Base-by-base conservation (phyloP, 2,329 filamentous ascomycete species). In the Talaromyces albobiverticillius region DNA sequence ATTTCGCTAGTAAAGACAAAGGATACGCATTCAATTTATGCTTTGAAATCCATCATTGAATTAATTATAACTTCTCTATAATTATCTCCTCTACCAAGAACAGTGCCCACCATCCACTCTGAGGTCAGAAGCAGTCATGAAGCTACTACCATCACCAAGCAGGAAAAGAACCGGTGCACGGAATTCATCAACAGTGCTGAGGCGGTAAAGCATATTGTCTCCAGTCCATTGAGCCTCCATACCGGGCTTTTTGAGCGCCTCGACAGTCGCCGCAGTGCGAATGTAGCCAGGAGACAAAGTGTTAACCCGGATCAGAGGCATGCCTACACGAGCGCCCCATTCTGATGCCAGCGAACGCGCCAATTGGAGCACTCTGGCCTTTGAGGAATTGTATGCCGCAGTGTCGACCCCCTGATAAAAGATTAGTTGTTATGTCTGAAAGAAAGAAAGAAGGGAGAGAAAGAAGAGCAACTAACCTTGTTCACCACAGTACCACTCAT, bases 291-390 rank as follows among this genome's bases (percentile, higher is more conserved):
- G 62, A 6, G 55, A 61, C 3, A 64, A 51, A 0, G 61, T 56
- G 18, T 64, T 64, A 1, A 64, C 60, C 2, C 61, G 49, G 18
- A 64, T 61, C 2, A 58, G 46, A 16, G 57, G 57, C 16, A 55
- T 56, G 1, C 40, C 55, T n/a, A 51, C 32, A 23, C 62, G 63
- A 34, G 65, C 70, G 55, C 64, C 73, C 75, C 68, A 79, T 62
- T 79, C 78, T 1, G 72, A 71, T 0, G 77, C 72, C n/a, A 79
- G 61, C 4, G 69, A 74, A 14, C 76, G 71, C 2, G 69, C 66
- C 0, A 79, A 66, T 55, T 79, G 76, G 42, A 72, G 70, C 6
- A 79, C 70, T 0, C 71, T 76, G 0, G 75, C 68, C 59, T 79
- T 79, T 36, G 72, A 76, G 1, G 74, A 62, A 55, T 78, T 78